These are phyloP conservation scores for Linum trigynum DNA, from an alignment of 345 rosid genomes.

Conservation along the genomic window DNA sequence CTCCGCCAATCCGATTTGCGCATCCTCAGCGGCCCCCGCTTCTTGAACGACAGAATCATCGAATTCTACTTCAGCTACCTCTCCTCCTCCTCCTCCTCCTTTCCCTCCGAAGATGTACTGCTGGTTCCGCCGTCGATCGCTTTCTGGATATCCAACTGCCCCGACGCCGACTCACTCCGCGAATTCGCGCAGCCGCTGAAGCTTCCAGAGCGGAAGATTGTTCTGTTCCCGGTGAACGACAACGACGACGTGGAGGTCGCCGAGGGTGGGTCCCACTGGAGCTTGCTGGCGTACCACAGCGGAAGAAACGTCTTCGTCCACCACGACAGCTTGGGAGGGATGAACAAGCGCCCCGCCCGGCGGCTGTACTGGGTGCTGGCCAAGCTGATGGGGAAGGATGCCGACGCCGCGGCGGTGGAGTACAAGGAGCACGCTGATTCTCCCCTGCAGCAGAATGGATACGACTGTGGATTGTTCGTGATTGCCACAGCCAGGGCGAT, in stretches of 20 bases:
- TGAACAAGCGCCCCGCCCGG: constrained; percentile 32
- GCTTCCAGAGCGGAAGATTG: constrained; percentile 35
- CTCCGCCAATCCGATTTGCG: constrained; percentile 69
- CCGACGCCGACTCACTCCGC: constrained; percentile 35
- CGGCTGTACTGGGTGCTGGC: constrained; percentile 37
- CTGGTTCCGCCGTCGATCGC: constrained; percentile 70
- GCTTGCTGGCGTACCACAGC: constrained; percentile 53
- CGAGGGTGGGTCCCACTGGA: constrained; percentile 87
- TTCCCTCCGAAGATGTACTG: constrained; percentile 37
- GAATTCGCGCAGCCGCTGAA: constrained; percentile 54
- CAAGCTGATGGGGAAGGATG: constrained; percentile 25
- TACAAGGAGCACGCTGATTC: constrained; percentile 39
- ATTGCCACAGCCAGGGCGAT: constrained; percentile 47
- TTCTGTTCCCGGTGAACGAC: constrained; percentile 69
- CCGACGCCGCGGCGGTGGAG: constrained; percentile 21
- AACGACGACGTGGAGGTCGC: constrained; percentile 49
- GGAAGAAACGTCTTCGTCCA: constrained; percentile 51
- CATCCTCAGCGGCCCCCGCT: constrained; percentile 45
- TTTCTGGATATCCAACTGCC: constrained; percentile 75
- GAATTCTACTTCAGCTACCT: constrained; percentile 77
- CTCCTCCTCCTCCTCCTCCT: constrained; percentile 45
- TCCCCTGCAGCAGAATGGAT: constrained; percentile 59
- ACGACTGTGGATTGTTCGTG: constrained; percentile 67
- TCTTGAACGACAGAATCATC: constrained; percentile 62
- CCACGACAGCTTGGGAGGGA: constrained; percentile 52